Evolutionary conservation across 129 eudicot species (phyloP).

Genomic region (Tanacetum coccineum): DNA sequence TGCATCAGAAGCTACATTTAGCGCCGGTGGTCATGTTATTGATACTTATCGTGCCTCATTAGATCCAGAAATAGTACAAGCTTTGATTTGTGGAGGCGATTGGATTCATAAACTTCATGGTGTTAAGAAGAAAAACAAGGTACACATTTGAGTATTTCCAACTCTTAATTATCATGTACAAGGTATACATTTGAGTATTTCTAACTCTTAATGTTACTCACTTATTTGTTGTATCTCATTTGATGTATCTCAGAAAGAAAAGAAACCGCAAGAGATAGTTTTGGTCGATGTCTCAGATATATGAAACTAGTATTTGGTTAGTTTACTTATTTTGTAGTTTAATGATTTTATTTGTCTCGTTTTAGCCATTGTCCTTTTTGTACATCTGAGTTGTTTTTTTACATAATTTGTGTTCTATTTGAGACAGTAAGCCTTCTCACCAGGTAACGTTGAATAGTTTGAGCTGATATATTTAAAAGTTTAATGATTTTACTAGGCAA

Average conservation of each 20-base stretch:
- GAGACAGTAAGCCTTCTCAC: too few species aligned
- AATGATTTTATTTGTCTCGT: too few species aligned
- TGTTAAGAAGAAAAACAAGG: constrained; percentile 1
- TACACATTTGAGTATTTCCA: neutral
- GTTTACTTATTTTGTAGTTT: neutral
- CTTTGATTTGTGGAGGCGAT: constrained; percentile 1
- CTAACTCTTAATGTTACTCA: too few species aligned
- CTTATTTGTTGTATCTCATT: neutral
- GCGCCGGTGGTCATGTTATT: constrained; percentile 11
- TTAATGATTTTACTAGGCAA: too few species aligned
- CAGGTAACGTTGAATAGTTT: too few species aligned
- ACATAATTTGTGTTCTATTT: too few species aligned
- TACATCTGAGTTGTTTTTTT: too few species aligned
- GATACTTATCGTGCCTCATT: neutral
- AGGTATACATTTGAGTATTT: too few species aligned
- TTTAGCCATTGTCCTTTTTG: too few species aligned
- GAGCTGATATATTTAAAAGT: too few species aligned
- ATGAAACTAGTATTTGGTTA: neutral
- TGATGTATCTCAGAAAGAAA: neutral
- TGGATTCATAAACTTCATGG: constrained; percentile 9
- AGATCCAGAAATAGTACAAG: neutral
- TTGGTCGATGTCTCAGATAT: neutral
- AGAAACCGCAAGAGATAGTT: neutral
- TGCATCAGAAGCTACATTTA: constrained; percentile 17
- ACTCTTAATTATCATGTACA: neutral